Evolutionary conservation across 768 basidiomycete genomes (phyloP).

Genomic region (Naganishia kalamii): DNA sequence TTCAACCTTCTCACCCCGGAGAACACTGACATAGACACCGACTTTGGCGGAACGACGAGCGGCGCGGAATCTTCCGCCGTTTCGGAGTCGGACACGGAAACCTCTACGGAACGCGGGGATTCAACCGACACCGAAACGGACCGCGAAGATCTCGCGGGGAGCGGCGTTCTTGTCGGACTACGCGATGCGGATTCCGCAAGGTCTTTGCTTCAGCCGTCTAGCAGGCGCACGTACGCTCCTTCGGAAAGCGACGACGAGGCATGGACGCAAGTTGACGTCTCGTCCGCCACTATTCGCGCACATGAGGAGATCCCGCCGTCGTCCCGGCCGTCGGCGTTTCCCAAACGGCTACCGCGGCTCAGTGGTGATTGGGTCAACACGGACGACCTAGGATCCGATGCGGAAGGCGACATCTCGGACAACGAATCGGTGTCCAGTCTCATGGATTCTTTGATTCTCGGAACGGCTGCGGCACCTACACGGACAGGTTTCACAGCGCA

Average conservation of each 20-base stretch:
- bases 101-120: slow-evolving; percentile 7
- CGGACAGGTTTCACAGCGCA: neutral
- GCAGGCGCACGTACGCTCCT: neutral
- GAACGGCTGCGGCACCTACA: neutral
- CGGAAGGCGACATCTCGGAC: slow-evolving; percentile 17
- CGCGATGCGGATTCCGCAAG: neutral
- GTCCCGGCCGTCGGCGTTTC: neutral
- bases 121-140: neutral
- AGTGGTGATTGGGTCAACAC: neutral
- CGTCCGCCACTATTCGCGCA: neutral
- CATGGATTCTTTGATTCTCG: slow-evolving; percentile 20
- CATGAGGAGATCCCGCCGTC: neutral
- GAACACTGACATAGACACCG: slow-evolving; percentile 29
- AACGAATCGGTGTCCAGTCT: slow-evolving; percentile 19
- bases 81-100: slow-evolving; percentile 14
- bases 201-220: neutral
- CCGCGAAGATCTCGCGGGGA: neutral
- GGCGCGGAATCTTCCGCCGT: neutral
- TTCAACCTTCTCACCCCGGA: slow-evolving; percentile 38
- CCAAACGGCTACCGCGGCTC: neutral
- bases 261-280: slow-evolving; percentile 1
- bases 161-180: neutral
- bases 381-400: slow-evolving; percentile 2
- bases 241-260: slow-evolving; percentile 11
- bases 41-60: slow-evolving; percentile 20